These are phyloP conservation scores for Kurtzmaniella quercitrusa DNA, from an alignment of 1,139 yeast genomes.

Conservation along the genomic window DNA sequence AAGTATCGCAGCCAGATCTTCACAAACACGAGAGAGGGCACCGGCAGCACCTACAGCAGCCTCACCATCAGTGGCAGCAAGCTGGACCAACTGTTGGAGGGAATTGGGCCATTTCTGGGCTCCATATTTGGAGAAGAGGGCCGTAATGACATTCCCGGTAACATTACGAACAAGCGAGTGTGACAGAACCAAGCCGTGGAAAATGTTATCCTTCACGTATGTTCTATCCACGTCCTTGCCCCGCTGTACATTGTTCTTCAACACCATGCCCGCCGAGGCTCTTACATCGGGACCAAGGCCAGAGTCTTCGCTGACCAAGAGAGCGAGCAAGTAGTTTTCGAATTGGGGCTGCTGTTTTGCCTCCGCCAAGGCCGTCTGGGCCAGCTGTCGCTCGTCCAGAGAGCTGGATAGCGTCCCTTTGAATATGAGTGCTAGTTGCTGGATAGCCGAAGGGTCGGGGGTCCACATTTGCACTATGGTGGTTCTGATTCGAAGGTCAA, in stretches of 20 bases:
- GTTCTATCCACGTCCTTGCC: constrained; percentile 31
- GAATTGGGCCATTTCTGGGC: constrained; percentile 71
- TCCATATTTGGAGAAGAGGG: constrained; percentile 72
- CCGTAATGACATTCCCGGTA: constrained; percentile 86
- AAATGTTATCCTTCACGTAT: constrained; percentile 58
- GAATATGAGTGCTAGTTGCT: constrained; percentile 60
- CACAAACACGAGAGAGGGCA: constrained; percentile 84
- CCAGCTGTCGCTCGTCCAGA: constrained; percentile 53
- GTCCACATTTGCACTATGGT: constrained; percentile 35
- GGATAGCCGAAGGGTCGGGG: constrained; percentile 58
- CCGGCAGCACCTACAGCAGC: constrained; percentile 56
- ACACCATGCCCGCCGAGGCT: constrained; percentile 83
- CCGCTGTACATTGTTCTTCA: constrained; percentile 61
- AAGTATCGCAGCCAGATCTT: constrained; percentile 61
- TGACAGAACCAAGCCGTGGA: constrained; percentile 62
- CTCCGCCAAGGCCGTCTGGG: constrained; percentile 59
- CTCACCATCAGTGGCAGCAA: constrained; percentile 48
- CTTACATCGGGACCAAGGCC: constrained; percentile 51
- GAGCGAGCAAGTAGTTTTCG: constrained; percentile 70
- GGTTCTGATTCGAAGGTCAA: background rate
- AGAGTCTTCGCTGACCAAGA: constrained; percentile 52
- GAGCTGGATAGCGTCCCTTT: constrained; percentile 62
- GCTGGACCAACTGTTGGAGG: constrained; percentile 59
- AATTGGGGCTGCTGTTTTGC: constrained; percentile 72
- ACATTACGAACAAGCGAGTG: constrained; percentile 72